Conservation (phyloP, 257 asterid genomes). For the Plectranthus barbatus region DNA sequence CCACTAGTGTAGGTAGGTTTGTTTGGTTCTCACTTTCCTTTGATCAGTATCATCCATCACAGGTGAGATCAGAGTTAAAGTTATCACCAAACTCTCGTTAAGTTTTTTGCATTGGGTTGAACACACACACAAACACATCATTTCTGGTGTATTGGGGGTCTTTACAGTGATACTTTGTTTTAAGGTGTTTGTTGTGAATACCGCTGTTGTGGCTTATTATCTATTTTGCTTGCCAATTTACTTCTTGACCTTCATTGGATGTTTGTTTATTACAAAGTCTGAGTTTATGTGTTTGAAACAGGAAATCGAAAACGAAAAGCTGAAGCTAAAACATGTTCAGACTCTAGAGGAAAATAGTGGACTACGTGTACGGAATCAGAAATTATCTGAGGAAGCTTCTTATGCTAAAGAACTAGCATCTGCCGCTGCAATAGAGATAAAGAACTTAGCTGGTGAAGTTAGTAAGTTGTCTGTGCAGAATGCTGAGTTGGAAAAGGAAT, state of each 20-base stretch:
- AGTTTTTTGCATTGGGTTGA: not conserved
- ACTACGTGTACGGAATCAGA: conserved; percentile 73
- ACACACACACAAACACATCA: not conserved
- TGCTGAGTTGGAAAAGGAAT: conserved; percentile 71
- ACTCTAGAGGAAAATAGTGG: conserved; percentile 81
- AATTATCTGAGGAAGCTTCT: conserved; percentile 86
- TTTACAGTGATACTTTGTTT: not conserved
- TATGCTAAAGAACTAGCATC: conserved; percentile 95
- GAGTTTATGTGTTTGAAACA: conserved; percentile 22
- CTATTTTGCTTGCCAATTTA: not conserved
- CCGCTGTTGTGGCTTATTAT: not conserved
- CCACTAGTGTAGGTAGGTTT: not conserved
- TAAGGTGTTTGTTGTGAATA: not conserved
- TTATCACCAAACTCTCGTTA: not conserved
- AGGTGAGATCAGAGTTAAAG: not conserved
- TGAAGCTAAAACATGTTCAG: conserved; percentile 72
- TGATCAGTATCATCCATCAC: not conserved
- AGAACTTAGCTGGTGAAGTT: conserved; percentile 83
- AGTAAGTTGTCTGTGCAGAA: conserved; percentile 69
- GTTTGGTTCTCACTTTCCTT: not conserved
- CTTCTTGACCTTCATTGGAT: not conserved
- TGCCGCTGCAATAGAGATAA: conserved; percentile 88
- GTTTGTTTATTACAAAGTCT: not conserved
- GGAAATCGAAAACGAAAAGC: conserved; percentile 75
- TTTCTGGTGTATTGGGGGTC: not conserved